Percentiles rank a stretch among this genome's conserved stretches.
Conservation (phyloP, 805 yeast species). For the Saccharomycopsis sp. region DNA sequence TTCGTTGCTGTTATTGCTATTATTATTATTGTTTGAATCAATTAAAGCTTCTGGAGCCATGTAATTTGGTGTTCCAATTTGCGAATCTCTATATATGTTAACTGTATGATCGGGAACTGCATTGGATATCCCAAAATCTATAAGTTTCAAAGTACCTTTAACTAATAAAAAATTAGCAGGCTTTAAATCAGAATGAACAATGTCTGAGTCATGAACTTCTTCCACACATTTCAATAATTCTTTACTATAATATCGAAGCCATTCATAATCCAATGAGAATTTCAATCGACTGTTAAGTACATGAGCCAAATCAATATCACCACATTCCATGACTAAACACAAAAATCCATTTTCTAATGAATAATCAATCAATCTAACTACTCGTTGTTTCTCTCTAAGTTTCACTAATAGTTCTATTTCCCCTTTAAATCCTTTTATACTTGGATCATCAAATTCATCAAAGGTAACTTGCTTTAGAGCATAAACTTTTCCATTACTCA, state of each 20-base stretch:
- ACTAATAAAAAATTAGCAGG: slow-evolving; percentile 75
- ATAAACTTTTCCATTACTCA: slow-evolving; percentile 44
- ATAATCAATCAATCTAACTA: slow-evolving; percentile 71
- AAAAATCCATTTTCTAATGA: slow-evolving; percentile 59
- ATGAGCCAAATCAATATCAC: slow-evolving; percentile 83
- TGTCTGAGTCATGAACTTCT: slow-evolving; percentile 81
- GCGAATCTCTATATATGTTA: slow-evolving; percentile 82
- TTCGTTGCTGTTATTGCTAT: slow-evolving; percentile 25
- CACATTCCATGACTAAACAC: slow-evolving; percentile 86
- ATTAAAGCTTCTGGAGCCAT: slow-evolving; percentile 96
- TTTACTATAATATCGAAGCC: slow-evolving; percentile 70
- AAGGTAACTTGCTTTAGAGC: slow-evolving; percentile 80
- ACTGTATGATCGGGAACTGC: slow-evolving; percentile 89
- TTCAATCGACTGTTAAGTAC: slow-evolving; percentile 55
- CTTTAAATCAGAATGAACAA: slow-evolving; percentile 76
- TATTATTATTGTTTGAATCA: slow-evolving; percentile 40
- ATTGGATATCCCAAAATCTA: slow-evolving; percentile 95
- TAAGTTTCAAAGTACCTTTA: slow-evolving; percentile 75
- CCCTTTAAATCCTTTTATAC: slow-evolving; percentile 77
- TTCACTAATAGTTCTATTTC: slow-evolving; percentile 72
- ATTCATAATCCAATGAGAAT: slow-evolving; percentile 55
- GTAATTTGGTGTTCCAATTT: slow-evolving; percentile 92
- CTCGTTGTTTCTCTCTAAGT: slow-evolving; percentile 57
- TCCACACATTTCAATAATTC: slow-evolving; percentile 77
- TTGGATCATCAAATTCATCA: slow-evolving; percentile 71